Percentiles rank a stretch among this genome's conserved stretches.
These are phyloP conservation scores for Silene uniflora DNA, from an alignment of 148 eudicot genomes.

Conservation along the genomic window DNA sequence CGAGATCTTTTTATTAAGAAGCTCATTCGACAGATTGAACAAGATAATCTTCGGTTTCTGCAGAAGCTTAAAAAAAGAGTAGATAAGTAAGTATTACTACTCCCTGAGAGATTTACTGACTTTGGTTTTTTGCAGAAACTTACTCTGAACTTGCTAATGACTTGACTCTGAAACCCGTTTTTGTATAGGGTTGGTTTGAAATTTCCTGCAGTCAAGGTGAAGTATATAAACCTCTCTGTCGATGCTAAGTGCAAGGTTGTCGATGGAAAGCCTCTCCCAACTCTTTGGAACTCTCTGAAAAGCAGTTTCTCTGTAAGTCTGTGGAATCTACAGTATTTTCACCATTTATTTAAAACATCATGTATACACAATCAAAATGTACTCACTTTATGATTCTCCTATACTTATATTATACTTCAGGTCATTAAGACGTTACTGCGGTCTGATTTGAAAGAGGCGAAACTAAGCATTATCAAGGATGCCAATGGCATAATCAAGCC, in stretches of 20 bases:
- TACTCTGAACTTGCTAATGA: not conserved
- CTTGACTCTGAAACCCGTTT: constrained; percentile 8
- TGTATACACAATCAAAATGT: not conserved
- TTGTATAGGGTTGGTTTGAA: constrained; percentile 65
- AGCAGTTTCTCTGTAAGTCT: constrained; percentile 54
- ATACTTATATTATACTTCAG: constrained; percentile 26
- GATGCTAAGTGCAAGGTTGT: constrained; percentile 75
- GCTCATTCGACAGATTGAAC: no score
- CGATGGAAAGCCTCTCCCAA: constrained; percentile 83
- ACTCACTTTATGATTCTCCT: not conserved
- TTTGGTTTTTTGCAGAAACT: no score
- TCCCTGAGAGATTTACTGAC: not conserved
- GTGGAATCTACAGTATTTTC: not conserved
- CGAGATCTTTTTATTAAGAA: no score
- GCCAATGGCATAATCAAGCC: constrained; percentile 69
- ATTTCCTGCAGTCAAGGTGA: constrained; percentile 65
- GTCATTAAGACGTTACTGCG: constrained; percentile 42
- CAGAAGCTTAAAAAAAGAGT: constrained; percentile 66
- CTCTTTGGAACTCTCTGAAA: constrained; percentile 80
- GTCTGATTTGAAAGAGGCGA: constrained; percentile 36
- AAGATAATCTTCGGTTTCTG: no score
- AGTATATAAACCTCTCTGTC: constrained; percentile 55
- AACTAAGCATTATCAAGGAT: constrained; percentile 46
- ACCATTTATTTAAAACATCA: not conserved
- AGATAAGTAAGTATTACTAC: constrained; percentile 47